phyloP scores from a whole-genome alignment of 2,329 filamentous ascomycete genomes.

The Aspergillus uvarum region DNA sequence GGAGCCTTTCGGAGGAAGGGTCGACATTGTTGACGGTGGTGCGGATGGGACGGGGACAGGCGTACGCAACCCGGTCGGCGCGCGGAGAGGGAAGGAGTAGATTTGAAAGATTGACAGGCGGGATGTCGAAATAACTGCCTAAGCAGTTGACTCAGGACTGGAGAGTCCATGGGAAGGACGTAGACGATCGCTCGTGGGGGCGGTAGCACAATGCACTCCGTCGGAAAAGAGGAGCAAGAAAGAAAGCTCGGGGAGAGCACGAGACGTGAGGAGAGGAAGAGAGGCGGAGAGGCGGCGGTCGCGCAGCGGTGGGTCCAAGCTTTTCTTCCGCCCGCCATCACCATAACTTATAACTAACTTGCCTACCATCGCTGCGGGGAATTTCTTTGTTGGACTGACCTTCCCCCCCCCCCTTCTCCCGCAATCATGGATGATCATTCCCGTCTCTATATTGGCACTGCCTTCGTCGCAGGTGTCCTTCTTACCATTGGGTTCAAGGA shows the following conservation, averaged over 20 bases:
- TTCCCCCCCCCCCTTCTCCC: too few relatives aligned
- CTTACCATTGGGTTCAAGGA: conserved; percentile 78
- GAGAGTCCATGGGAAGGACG: conserved; percentile 69
- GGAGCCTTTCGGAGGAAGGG: conserved; percentile 36
- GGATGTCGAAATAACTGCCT: conserved; percentile 79
- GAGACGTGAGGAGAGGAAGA: conserved; percentile 11
- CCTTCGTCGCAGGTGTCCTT: conserved; percentile 75
- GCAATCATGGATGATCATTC: conserved; percentile 35
- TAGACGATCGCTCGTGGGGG: neutral
- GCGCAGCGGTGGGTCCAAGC: conserved; percentile 37
- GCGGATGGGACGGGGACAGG: conserved; percentile 15
- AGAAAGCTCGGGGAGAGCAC: conserved; percentile 8
- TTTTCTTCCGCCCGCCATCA: conserved; percentile 22
- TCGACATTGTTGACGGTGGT: conserved; percentile 33
- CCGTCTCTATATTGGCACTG: conserved; percentile 61
- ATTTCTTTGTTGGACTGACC: neutral
- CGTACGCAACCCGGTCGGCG: conserved; percentile 22
- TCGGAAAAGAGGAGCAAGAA: conserved; percentile 8
- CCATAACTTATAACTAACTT: neutral
- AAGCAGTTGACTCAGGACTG: conserved; percentile 74
- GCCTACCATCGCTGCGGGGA: too few relatives aligned
- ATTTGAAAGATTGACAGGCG: conserved; percentile 58
- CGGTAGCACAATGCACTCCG: neutral
- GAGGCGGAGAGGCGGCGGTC: conserved; percentile 11
- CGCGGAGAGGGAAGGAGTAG: conserved; percentile 28